Percentiles rank a stretch among this genome's conserved stretches.
Conservation (phyloP, 805 yeast genomes). For the Ogataea dorogensis region DNA sequence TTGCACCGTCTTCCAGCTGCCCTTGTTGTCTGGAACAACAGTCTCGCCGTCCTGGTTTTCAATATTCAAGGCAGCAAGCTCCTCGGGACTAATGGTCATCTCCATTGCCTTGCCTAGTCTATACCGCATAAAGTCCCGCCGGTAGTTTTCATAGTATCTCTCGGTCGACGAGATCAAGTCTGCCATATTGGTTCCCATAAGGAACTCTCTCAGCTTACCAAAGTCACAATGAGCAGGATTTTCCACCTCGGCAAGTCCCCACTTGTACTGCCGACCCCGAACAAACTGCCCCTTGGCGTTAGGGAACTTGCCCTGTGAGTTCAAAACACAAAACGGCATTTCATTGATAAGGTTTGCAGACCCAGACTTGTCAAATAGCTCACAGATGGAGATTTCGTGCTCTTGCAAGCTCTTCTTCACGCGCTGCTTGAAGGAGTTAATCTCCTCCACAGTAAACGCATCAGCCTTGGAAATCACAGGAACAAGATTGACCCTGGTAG, state of each 20-base stretch:
- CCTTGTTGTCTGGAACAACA: constrained; percentile 25
- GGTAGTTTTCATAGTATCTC: constrained; percentile 68
- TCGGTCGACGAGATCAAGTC: constrained; percentile 79
- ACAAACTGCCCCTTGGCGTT: constrained; percentile 48
- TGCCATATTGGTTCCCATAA: constrained; percentile 69
- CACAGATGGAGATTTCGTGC: constrained; percentile 60
- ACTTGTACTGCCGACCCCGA: constrained; percentile 72
- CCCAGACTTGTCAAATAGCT: constrained; percentile 40
- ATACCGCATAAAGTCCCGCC: constrained; percentile 50
- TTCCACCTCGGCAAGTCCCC: constrained; percentile 89
- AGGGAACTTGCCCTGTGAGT: constrained; percentile 52
- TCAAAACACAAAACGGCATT: constrained; percentile 72
- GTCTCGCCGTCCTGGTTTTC: constrained; percentile 21
- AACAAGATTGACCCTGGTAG: constrained; percentile 71
- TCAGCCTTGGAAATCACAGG: constrained; percentile 86
- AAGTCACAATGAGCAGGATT: constrained; percentile 79
- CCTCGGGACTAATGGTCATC: constrained; percentile 21
- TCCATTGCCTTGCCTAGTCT: constrained; percentile 32
- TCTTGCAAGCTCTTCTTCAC: constrained; percentile 49
- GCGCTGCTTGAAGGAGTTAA: constrained; percentile 50
- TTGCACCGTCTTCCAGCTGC: constrained; percentile 27
- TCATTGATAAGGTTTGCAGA: constrained; percentile 36
- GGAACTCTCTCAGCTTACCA: constrained; percentile 54
- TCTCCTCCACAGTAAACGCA: constrained; percentile 58
- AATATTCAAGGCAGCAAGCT: constrained; percentile 21